Conservation (phyloP, 1,284 basidiomycete species). For the Coniferiporia weirii region DNA sequence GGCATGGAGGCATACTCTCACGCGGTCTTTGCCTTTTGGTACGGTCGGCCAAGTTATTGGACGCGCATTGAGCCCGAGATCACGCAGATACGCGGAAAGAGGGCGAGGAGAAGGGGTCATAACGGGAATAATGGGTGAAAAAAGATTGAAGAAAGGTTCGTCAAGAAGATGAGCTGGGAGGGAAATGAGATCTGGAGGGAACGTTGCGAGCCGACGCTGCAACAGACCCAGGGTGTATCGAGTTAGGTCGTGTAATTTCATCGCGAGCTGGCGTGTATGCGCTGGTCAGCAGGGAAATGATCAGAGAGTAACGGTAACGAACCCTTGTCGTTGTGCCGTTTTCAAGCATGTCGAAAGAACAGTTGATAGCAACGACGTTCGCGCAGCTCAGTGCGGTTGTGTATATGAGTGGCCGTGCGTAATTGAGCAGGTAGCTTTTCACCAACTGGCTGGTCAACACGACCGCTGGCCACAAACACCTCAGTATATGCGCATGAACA, state of each 20-base stretch:
- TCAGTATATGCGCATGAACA: conserved; percentile 1
- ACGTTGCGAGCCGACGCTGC: conserved; percentile 28
- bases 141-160: conserved; percentile 16
- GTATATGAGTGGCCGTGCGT: conserved; percentile 87
- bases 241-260: conserved; percentile 36
- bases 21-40: conserved; percentile 75
- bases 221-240: conserved; percentile 35
- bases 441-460: conserved; percentile 70
- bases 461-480: conserved; percentile 50
- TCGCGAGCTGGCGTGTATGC: conserved; percentile 34
- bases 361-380: conserved; percentile 69
- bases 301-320: conserved; percentile 21
- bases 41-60: conserved; percentile 85
- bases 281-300: conserved; percentile 23
- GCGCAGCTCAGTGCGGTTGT: conserved; percentile 78
- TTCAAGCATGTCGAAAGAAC: conserved; percentile 74
- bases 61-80: conserved; percentile 62
- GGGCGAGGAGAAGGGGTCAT: conserved; percentile 70
- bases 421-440: conserved; percentile 86
- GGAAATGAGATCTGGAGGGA: conserved; percentile 39
- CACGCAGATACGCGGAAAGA: conserved; percentile 61
- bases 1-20: conserved; percentile 80
- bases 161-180: conserved; percentile 35
- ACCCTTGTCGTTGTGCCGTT: conserved; percentile 60
- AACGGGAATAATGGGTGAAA: conserved; percentile 77